Evolutionary conservation across 495 filamentous ascomycete species (phyloP), one percentile per base, ranked within the genome.

Genomic region (Thermothielavioides terrestris): DNA sequence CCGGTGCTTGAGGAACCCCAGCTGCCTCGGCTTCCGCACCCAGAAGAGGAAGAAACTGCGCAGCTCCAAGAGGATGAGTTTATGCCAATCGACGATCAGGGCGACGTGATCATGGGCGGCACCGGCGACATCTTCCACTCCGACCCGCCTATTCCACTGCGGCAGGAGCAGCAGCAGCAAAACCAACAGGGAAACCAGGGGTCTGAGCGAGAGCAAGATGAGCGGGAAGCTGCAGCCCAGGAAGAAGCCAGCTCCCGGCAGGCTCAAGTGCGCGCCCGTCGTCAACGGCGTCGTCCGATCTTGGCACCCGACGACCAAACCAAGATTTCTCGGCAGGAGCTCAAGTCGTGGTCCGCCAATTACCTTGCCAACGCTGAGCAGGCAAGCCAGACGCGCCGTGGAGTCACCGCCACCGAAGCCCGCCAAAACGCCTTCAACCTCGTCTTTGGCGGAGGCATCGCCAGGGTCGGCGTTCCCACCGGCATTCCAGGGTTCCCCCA

Each of bases 291-390:
- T 59, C 56, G 51, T 23, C 31, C 55, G 48, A 10, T 62, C 40
- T 8, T 67, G 27, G 49, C 51, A 18, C 58, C 64, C 2, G 80
- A 80, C 50, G 53, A 59, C 9, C 59, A 60, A 17, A 73, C 67
- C 2, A 64, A 77, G 22, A 56, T 88, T 20, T 72, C 74, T 40
- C 80, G 78, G 49, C 58, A 60, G 9, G 74, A 77, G 11, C 59
- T 88, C 14, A 75, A 70, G 9, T 53, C 67, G n/a, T 83, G 81
- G 80, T 76, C 77, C 46, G 57, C 71, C 0, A 63, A 81, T 25
- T 89, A 89, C 46, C 40, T 78, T 28, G 44, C 57, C 1, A 78
- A 78, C 38, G 82, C 78, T 71, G 70, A 67, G 12, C 52, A 54
- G 30, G 73, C 69, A 17, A 46, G 38, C 40, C 50, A 45, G n/a